Evolutionary conservation across 2,329 filamentous ascomycete species (phyloP).

Genomic region (Sclerotinia sclerotiorum): DNA sequence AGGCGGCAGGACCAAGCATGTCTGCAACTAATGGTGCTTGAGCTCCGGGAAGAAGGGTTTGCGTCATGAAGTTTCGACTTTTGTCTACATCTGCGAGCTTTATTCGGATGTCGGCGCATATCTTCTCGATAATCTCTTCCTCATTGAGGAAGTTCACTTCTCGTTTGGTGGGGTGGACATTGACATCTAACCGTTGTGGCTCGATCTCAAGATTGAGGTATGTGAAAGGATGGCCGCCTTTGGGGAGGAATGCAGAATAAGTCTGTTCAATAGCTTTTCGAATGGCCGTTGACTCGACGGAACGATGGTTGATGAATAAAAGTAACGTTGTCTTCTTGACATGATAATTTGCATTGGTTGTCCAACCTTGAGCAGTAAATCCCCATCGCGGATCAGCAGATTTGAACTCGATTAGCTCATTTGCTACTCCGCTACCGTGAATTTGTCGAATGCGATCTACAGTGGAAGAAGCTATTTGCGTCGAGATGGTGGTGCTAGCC

Average conservation of each 20-base stretch:
- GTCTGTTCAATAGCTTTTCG: conserved; percentile 90
- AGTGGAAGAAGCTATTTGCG: conserved; percentile 69
- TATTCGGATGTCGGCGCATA: conserved; percentile 77
- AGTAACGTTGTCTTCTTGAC: conserved; percentile 85
- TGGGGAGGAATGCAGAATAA: conserved; percentile 83
- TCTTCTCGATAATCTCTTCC: conserved; percentile 86
- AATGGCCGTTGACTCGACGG: conserved; percentile 84
- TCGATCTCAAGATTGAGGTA: conserved; percentile 94
- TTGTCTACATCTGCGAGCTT: conserved; percentile 86
- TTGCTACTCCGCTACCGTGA: conserved; percentile 79
- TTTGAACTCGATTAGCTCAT: conserved; percentile 78
- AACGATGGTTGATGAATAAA: conserved; percentile 94
- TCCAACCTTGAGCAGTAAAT: conserved; percentile 77
- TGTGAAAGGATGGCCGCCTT: conserved; percentile 89
- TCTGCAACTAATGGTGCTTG: conserved; percentile 40
- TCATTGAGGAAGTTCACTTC: conserved; percentile 98
- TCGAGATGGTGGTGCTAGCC: conserved; percentile 75
- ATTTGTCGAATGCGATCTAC: conserved; percentile 88
- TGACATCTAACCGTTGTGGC: conserved; percentile 89
- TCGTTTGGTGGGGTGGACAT: conserved; percentile 93
- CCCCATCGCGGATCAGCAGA: conserved; percentile 75
- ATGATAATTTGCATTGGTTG: conserved; percentile 92
- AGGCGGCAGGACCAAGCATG: conserved; percentile 29
- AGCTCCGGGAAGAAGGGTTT: conserved; percentile 78
- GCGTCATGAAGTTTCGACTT: conserved; percentile 90